phyloP scores from a whole-genome alignment of 2,329 filamentous ascomycete genomes.

The Exophiala phaeomuriformis region DNA sequence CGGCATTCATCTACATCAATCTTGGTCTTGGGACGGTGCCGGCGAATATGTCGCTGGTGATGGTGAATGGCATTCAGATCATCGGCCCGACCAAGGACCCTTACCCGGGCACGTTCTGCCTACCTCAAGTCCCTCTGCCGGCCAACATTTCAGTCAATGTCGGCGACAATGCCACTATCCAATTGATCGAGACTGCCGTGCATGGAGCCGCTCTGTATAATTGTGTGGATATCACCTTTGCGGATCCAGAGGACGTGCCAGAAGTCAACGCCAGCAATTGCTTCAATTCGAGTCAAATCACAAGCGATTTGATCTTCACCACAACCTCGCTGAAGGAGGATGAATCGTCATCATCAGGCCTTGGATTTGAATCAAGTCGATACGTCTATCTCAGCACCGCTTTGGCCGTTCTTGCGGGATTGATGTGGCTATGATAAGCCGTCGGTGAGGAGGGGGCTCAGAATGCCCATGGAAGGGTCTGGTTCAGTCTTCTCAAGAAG shows the following conservation, averaged over 20 bases:
- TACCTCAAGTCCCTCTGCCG: slow-evolving; percentile 83
- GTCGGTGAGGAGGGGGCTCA: background rate
- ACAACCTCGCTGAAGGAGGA: slow-evolving; percentile 14
- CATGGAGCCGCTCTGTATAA: slow-evolving; percentile 80
- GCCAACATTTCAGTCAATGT: slow-evolving; percentile 60
- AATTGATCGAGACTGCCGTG: slow-evolving; percentile 72
- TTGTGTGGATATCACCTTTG: slow-evolving; percentile 91
- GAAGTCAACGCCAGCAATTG: slow-evolving; percentile 77
- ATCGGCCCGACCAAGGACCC: slow-evolving; percentile 70
- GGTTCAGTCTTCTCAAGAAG: too few relatives aligned
- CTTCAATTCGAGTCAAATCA: slow-evolving; percentile 74
- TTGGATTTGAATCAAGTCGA: slow-evolving; percentile 8
- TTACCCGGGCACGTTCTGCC: slow-evolving; percentile 82
- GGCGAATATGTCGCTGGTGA: slow-evolving; percentile 76
- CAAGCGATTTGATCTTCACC: slow-evolving; percentile 66
- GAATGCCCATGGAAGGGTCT: too few relatives aligned
- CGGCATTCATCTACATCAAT: slow-evolving; percentile 83
- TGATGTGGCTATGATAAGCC: slow-evolving; percentile 9
- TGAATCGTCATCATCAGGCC: background rate
- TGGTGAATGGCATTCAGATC: slow-evolving; percentile 75
- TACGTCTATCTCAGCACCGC: slow-evolving; percentile 13
- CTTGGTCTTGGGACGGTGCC: slow-evolving; percentile 77
- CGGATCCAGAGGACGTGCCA: slow-evolving; percentile 66
- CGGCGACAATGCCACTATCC: slow-evolving; percentile 87
- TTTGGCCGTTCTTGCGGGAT: slow-evolving; percentile 7